Conservation (phyloP, 495 filamentous ascomycete genomes). For the Clohesyomyces aquaticus region DNA sequence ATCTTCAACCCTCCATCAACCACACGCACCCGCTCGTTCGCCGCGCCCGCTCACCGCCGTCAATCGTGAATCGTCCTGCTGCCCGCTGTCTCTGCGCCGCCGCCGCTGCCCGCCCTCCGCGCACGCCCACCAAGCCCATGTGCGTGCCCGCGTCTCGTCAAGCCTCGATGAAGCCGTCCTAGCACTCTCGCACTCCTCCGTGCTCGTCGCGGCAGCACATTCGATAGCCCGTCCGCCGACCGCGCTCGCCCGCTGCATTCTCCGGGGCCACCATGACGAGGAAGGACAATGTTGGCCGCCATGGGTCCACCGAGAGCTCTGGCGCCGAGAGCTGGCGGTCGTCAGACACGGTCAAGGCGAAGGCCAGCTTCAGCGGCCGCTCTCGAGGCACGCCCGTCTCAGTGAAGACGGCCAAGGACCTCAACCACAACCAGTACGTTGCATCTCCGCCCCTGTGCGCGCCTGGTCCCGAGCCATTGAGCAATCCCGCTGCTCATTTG, state of each 20-base stretch:
- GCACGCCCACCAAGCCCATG: constrained; percentile 9
- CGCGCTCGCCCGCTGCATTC: constrained; percentile 24
- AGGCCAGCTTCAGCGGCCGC: constrained; percentile 50
- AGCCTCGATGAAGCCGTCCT: constrained; percentile 33
- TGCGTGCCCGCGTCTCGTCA: constrained; percentile 4
- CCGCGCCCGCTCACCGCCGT: neutral
- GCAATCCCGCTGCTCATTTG: neutral
- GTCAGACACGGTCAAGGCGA: constrained; percentile 61
- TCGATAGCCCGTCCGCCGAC: constrained; percentile 12
- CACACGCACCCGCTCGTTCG: neutral
- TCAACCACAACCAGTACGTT: constrained; percentile 43
- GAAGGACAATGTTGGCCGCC: constrained; percentile 58
- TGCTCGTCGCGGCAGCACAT: constrained; percentile 19
- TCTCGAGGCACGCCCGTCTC: constrained; percentile 57
- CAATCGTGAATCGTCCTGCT: constrained; percentile 1
- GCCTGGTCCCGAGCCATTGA: too few species aligned
- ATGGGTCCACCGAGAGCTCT: constrained; percentile 67
- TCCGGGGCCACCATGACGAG: constrained; percentile 55
- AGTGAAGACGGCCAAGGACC: constrained; percentile 59
- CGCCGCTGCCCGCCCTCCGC: neutral
- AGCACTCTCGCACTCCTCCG: constrained; percentile 16
- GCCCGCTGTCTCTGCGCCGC: neutral
- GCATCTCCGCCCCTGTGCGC: neutral
- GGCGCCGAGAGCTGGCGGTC: constrained; percentile 58
- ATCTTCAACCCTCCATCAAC: constrained; percentile 11